Base-by-base conservation (phyloP, 192 early-diverging fungal species). In the Backusella macrospora region DNA sequence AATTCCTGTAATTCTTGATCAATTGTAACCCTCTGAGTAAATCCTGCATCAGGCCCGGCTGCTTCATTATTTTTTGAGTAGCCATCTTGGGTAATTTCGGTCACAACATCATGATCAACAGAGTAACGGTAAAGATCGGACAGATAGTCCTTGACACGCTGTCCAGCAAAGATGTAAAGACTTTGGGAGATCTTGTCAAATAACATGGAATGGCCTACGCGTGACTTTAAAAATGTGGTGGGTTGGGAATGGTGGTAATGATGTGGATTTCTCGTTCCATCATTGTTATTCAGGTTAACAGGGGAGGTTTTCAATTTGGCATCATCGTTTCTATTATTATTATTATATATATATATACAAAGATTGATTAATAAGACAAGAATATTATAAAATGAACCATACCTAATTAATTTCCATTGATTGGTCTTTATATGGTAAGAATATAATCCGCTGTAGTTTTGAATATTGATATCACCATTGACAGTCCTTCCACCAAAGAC, bases 151-250 rank as follows among this genome's bases (percentile, higher is more conserved):
- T 94, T 94, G 74, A 93, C 86, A 44, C 95, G 87, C 79, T 96
- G 93, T 48, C 95, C 95, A 29, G 96, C 95, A 70, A 98, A 90
- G 46, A 99, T 93, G 76, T 94, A 96, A 5, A 98, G 84, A 39
- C 91, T 86, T 40, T 90, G 90, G 7, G 83, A 84, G 15, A 73
- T 70, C 6, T 92, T 82, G 74, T 97, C 94, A 6, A 96, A 86
- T 3, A 95, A 80, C 96, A 97, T 95, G 0, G 94, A 92, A 76
- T 96, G 96, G 64, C 94, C 96, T 70, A 96, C 91, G 43, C 96
- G 90, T 40, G 90, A 90, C 74, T 94, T 96, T 34, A 98, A 86
- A 80, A 68, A 42, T 18, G 42, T 16, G 13, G 40, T 37, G 15
- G 38, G n/a, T 52, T 16, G 14, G 7, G 18, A 45, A 8, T 69